Base-by-base conservation (phyloP, 108 stramenopile species). In the Asterionellopsis glacialis region DNA sequence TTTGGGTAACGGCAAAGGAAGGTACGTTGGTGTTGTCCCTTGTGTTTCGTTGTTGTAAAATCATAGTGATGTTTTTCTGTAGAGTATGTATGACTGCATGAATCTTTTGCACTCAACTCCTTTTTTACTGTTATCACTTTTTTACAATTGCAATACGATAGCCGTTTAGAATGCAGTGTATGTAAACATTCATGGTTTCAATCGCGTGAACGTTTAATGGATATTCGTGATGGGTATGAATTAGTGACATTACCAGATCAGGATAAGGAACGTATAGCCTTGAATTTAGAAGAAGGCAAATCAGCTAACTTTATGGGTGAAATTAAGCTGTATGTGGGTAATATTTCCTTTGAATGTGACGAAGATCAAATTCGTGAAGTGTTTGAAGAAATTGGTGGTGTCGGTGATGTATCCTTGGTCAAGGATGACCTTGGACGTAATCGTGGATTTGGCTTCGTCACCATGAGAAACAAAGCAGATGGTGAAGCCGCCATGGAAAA, bases 401-500 rank as follows among this genome's bases (percentile, higher is more conserved):
- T 70, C 25, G 80, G 80, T 19, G 77, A 73, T 43, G 80, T 74
- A 40, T 68, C 51, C 27, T 25, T 87, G 51, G 84, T 95, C 10
- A 76, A 59, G 10, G 90, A 85, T 51, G 77, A 84, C 7, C 61
- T 73, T 33, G 89, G 90, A 57, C 64, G 83, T 53, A 80, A 69
- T 70, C 71, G 87, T 33, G 95, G 93, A 10, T 95, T 94, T 83
- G 95, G 75, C 12, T 96, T 96, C 71, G 85, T 96, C 54, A 82
- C 88, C 42, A 87, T 93, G 81, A 65, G 80, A 43, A 74, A 62
- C 21, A 64, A 66, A 45, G 77, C 68, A 47, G 85, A 75, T 61
- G 83, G 78, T 27, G 61, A 73, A 50, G 57, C 53, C 59, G 83
- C 75, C 16, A 72, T 87, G 69, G 75, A 71, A 53, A 15, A 55